phyloP scores from a whole-genome alignment of 306 rosid genomes.

The Canavalia gladiata region DNA sequence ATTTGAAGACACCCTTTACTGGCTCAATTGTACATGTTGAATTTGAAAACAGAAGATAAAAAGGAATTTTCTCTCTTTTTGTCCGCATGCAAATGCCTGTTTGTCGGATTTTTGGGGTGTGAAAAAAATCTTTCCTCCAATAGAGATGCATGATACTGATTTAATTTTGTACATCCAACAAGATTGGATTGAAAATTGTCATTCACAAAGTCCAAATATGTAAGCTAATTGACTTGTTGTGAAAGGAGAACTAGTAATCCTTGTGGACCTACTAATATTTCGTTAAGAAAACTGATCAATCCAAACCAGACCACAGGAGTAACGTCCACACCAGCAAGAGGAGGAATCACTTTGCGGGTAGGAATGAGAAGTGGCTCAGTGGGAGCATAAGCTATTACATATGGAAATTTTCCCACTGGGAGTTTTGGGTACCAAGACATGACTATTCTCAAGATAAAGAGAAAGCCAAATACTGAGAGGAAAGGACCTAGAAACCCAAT shows the following conservation, averaged over 20 bases:
- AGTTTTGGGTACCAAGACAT: slow-evolving; percentile 99
- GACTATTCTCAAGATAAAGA: slow-evolving; percentile 81
- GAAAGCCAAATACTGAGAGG: slow-evolving; percentile 73
- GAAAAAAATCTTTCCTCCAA: background rate
- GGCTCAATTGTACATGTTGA: too few relatives aligned
- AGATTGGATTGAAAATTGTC: slow-evolving; percentile 38
- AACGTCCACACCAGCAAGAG: slow-evolving; percentile 93
- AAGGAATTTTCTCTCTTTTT: background rate
- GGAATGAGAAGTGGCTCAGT: slow-evolving; percentile 84
- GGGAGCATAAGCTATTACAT: slow-evolving; percentile 89
- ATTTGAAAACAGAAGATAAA: too few relatives aligned
- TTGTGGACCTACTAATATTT: slow-evolving; percentile 97
- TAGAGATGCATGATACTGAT: background rate
- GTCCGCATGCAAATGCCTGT: background rate
- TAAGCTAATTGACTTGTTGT: slow-evolving; percentile 67
- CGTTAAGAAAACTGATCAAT: slow-evolving; percentile 86
- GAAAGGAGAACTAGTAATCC: slow-evolving; percentile 93
- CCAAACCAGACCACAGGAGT: slow-evolving; percentile 98
- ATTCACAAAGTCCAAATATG: slow-evolving; percentile 31
- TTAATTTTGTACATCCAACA: slow-evolving; percentile 27
- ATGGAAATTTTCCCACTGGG: slow-evolving; percentile 87
- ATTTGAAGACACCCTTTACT: background rate
- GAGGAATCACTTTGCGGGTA: slow-evolving; percentile 90
- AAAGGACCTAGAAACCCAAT: slow-evolving; percentile 83
- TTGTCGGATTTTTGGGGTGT: background rate